Percentiles rank a stretch among this genome's conserved stretches.
These are phyloP conservation scores for Ploettnerulaceae sp. DNA, from an alignment of 2,329 filamentous ascomycete species.

Conservation along the genomic window DNA sequence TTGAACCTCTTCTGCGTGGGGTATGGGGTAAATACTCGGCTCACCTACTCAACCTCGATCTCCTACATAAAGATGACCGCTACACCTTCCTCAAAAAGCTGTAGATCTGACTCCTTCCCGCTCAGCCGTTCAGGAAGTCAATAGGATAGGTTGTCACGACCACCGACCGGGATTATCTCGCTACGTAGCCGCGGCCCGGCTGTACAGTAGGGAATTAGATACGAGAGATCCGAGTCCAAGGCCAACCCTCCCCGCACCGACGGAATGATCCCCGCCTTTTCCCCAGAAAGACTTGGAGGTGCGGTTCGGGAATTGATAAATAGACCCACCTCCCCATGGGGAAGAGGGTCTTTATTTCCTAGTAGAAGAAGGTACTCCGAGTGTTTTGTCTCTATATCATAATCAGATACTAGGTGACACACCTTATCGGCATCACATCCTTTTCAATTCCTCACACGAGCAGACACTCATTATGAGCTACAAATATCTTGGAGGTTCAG, in stretches of 20 bases:
- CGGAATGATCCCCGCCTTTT: slow-evolving; percentile 3
- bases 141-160: background rate
- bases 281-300: background rate
- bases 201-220: background rate
- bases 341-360: background rate
- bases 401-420: too few species aligned
- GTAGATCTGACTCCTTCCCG: background rate
- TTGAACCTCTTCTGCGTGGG: background rate
- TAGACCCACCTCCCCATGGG: slow-evolving; percentile 9
- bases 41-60: background rate
- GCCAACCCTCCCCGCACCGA: background rate
- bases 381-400: background rate
- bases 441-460: background rate
- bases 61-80: background rate
- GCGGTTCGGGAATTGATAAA: background rate
- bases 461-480: slow-evolving; percentile 36
- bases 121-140: too few species aligned
- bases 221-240: background rate
- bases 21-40: background rate
- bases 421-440: background rate
- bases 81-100: background rate
- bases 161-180: background rate
- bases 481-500: slow-evolving; percentile 47
- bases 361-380: background rate
- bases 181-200: background rate